Conservation (phyloP, 2,329 filamentous ascomycete species). For the Talaromyces sp. region DNA sequence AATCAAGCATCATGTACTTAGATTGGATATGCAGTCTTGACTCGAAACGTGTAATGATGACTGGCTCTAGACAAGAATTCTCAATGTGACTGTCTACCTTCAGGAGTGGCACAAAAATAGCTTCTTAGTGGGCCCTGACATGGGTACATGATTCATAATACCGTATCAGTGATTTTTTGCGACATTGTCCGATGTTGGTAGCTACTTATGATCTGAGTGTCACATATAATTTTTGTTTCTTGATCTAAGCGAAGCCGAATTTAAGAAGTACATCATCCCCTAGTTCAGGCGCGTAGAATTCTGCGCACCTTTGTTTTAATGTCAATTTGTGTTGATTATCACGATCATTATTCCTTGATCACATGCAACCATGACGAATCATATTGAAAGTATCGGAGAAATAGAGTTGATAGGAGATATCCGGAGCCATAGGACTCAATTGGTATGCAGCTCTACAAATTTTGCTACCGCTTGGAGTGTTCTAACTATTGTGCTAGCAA, state of each 20-base stretch:
- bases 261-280: neutral
- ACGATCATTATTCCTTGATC: neutral
- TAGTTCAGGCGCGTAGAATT: neutral
- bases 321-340: neutral
- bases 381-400: neutral
- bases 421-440: neutral
- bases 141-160: neutral
- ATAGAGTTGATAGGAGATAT: neutral
- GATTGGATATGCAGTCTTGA: neutral
- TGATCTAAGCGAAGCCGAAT: neutral
- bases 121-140: neutral
- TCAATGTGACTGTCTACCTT: neutral
- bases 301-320: neutral
- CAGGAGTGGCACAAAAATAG: neutral
- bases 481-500: neutral
- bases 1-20: neutral
- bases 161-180: neutral
- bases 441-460: neutral
- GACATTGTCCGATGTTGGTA: neutral
- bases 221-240: neutral
- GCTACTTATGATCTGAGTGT: neutral
- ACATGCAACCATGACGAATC: neutral
- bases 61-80: neutral
- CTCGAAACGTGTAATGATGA: neutral
- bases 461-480: neutral